Evolutionary conservation across 208 protist species (phyloP).

Genomic region (Phytomonas sp.): DNA sequence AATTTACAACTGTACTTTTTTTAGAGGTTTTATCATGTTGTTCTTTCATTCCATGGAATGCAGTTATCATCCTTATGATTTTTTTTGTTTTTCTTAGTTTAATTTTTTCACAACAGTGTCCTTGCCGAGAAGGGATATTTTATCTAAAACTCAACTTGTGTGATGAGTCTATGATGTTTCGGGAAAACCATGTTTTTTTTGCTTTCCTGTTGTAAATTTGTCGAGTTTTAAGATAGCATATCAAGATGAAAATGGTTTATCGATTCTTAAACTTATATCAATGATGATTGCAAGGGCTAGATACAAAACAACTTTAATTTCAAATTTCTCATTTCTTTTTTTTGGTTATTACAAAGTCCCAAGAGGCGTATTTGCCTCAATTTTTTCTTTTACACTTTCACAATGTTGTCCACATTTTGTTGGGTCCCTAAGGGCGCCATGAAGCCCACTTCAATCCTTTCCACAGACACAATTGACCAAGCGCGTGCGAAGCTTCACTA

Average conservation of each 20-base stretch:
- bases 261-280: neutral
- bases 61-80: neutral
- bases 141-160: neutral
- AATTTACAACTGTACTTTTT: neutral
- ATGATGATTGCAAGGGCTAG: neutral
- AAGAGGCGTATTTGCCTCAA: neutral
- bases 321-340: neutral
- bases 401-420: slow-evolving; percentile 74
- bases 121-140: neutral
- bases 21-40: neutral
- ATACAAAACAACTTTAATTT: neutral
- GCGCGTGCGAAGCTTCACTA: slow-evolving; percentile 61
- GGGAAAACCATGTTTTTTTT: neutral
- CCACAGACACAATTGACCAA: slow-evolving; percentile 64
- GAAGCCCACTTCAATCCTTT: slow-evolving; percentile 67
- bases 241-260: neutral
- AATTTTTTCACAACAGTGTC: neutral
- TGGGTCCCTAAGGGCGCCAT: slow-evolving; percentile 85
- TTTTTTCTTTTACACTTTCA: neutral
- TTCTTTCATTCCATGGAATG: neutral
- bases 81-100: neutral
- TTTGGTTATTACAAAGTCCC: slow-evolving; percentile 1
- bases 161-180: neutral
- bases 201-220: neutral
- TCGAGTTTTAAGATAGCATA: neutral